These are phyloP conservation scores for Skeletonema menzelii DNA, from an alignment of 108 stramenopile genomes.

Conservation along the genomic window DNA sequence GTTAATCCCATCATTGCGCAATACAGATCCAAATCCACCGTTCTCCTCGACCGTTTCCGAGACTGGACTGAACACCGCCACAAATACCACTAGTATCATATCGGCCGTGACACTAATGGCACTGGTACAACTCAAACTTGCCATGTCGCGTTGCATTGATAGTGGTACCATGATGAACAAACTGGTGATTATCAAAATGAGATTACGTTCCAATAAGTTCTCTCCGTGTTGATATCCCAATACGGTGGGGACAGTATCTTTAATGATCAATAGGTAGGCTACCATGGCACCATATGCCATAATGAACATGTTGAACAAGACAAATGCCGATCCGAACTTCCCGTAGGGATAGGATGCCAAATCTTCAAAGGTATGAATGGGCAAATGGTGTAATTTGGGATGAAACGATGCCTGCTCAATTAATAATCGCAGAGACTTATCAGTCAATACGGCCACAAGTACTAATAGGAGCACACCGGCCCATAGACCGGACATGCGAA, in stretches of 20 bases:
- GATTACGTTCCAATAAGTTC: conserved; percentile 52
- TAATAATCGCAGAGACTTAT: conserved; percentile 69
- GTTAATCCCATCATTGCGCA: conserved; percentile 56
- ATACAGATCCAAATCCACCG: conserved; percentile 66
- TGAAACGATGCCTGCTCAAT: conserved; percentile 76
- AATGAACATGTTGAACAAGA: conserved; percentile 71
- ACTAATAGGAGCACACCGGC: conserved; percentile 63
- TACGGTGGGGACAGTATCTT: conserved; percentile 77
- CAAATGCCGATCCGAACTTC: conserved; percentile 48
- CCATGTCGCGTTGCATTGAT: conserved; percentile 79
- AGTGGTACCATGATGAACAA: conserved; percentile 68
- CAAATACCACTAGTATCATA: conserved; percentile 63
- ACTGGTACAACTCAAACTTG: conserved; percentile 61
- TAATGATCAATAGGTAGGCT: conserved; percentile 81
- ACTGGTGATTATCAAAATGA: conserved; percentile 54
- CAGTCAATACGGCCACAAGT: conserved; percentile 68
- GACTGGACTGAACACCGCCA: conserved; percentile 65
- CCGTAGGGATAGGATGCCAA: conserved; percentile 68
- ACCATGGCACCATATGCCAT: conserved; percentile 90
- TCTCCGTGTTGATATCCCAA: conserved; percentile 57
- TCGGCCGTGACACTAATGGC: conserved; percentile 68
- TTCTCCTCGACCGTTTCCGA: conserved; percentile 48
- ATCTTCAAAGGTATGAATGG: conserved; percentile 73
- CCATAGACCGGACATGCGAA: conserved; percentile 62
- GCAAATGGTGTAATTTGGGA: conserved; percentile 49